phyloP scores from a whole-genome alignment of 257 asterid species.

The Asclepias syriaca region DNA sequence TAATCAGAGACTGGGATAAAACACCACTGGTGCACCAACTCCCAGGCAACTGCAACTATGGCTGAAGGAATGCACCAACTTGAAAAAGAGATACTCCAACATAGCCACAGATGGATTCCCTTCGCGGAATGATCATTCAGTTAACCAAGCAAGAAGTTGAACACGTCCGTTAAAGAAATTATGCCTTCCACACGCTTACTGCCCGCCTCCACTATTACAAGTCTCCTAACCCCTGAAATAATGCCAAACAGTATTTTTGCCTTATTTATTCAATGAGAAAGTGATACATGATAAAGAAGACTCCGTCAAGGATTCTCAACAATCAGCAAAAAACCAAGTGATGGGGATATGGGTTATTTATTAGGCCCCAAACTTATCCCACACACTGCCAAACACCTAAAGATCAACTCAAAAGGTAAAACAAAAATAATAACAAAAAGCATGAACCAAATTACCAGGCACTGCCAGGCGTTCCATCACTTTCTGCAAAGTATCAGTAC shows the following conservation, averaged over 20 bases:
- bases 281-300: not conserved
- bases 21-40: slow-evolving; percentile 11
- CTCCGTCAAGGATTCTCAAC: not conserved
- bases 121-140: slow-evolving; percentile 20
- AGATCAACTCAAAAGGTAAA: not conserved
- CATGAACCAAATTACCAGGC: slow-evolving; percentile 38
- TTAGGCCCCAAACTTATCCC: not conserved
- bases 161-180: slow-evolving; percentile 57
- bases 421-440: not conserved
- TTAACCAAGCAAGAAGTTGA: slow-evolving; percentile 57
- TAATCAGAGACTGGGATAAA: slow-evolving; percentile 15
- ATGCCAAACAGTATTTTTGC: not conserved
- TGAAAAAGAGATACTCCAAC: slow-evolving; percentile 10
- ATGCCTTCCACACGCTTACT: slow-evolving; percentile 76
- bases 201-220: slow-evolving; percentile 72
- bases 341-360: not conserved
- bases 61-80: slow-evolving; percentile 19
- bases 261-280: not conserved
- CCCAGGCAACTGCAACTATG: slow-evolving; percentile 8
- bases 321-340: not conserved
- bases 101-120: slow-evolving; percentile 19
- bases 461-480: slow-evolving; percentile 63
- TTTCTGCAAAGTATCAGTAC: slow-evolving; percentile 64
- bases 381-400: not conserved
- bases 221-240: slow-evolving; percentile 59